phyloP scores from a whole-genome alignment of 2,329 filamentous ascomycete genomes.

The Venturia carpophila region DNA sequence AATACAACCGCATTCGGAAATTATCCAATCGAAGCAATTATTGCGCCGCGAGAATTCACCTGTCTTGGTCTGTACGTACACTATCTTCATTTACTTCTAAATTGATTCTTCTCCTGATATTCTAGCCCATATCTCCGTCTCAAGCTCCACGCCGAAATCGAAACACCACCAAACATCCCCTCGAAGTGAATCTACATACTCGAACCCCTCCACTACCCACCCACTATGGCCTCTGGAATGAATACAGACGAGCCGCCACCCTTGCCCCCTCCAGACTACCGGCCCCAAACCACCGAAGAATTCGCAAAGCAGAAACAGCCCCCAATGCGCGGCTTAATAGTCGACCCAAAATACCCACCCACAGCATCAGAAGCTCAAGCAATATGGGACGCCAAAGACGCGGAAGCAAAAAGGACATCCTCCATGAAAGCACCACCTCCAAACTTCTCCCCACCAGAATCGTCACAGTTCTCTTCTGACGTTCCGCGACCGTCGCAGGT shows the following conservation, averaged over 20 bases:
- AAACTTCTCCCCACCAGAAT: not conserved
- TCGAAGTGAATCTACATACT: not conserved
- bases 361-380: slow-evolving; percentile 14
- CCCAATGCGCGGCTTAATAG: slow-evolving; percentile 18
- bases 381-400: not conserved
- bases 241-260: slow-evolving; percentile 15
- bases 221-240: slow-evolving; percentile 14
- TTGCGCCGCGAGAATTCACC: not conserved
- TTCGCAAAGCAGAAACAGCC: slow-evolving; percentile 16
- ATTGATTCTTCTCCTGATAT: not conserved
- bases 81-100: not conserved
- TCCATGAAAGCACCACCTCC: slow-evolving; percentile 4
- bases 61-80: not conserved
- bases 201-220: not conserved
- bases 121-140: too few species aligned
- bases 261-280: slow-evolving; percentile 18
- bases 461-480: not conserved
- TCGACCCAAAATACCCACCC: slow-evolving; percentile 19
- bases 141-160: not conserved
- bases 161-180: not conserved
- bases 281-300: slow-evolving; percentile 11
- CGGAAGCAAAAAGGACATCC: not conserved
- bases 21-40: not conserved
- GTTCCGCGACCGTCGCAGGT: not conserved
- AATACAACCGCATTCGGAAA: not conserved